phyloP scores from a whole-genome alignment of 192 early-diverging fungal genomes.

The Linnemannia schmuckeri region DNA sequence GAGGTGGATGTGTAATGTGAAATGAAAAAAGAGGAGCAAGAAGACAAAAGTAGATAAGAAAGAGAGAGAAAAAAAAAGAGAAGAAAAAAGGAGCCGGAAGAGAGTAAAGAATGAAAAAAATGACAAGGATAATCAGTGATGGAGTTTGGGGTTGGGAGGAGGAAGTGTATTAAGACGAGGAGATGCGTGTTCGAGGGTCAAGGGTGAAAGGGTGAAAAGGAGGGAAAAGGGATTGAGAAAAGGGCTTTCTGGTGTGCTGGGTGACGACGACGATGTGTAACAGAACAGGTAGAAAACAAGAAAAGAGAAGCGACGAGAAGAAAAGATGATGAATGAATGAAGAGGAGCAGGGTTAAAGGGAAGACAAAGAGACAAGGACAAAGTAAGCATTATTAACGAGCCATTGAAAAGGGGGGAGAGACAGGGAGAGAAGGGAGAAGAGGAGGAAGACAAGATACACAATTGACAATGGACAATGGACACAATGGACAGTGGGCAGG shows the following conservation, averaged over 20 bases:
- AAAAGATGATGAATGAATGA: not conserved
- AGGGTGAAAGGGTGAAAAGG: not conserved
- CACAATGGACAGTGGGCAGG: not conserved
- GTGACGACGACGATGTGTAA: not conserved
- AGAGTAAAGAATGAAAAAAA: not conserved
- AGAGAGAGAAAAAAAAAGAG: not conserved
- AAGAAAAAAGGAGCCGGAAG: not conserved
- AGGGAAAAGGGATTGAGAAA: not conserved
- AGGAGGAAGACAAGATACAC: not conserved
- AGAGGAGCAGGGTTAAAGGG: not conserved
- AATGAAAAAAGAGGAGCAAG: not conserved
- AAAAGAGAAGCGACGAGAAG: not conserved
- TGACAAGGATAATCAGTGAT: not conserved
- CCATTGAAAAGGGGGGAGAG: not conserved
- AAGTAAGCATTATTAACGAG: not conserved
- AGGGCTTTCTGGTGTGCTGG: not conserved
- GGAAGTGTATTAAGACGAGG: not conserved
- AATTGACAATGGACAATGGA: not conserved
- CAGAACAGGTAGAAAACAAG: not conserved
- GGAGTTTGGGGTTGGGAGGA: not conserved
- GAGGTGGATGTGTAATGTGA: constrained; percentile 4
- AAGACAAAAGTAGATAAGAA: not conserved
- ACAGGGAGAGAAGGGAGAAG: not conserved
- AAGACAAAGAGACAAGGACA: not conserved
- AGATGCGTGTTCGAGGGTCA: constrained; percentile 4